Conservation (phyloP, 1,284 basidiomycete genomes). For the Ustilago bromivora region DNA sequence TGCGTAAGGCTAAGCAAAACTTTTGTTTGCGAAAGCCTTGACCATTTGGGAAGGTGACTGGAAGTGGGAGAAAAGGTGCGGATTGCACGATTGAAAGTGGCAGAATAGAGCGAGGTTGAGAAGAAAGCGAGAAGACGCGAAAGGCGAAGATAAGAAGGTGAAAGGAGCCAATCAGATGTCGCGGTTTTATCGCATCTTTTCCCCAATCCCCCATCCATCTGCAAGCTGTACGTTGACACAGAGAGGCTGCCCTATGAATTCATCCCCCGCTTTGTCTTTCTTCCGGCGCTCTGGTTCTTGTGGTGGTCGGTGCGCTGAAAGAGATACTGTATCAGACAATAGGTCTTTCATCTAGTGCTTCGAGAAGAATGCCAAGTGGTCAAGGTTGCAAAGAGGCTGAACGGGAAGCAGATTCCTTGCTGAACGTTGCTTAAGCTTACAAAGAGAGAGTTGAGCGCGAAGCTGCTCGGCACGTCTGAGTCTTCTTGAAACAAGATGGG, state of each 20-base stretch:
- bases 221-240: constrained; percentile 1
- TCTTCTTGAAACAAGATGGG: neutral
- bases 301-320: neutral
- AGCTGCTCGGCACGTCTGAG: constrained; percentile 3
- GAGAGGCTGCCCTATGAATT: constrained; percentile 4
- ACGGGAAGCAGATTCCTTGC: neutral
- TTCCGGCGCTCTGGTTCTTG: neutral
- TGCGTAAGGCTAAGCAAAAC: constrained; percentile 36
- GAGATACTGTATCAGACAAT: neutral
- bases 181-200: constrained; percentile 18
- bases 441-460: neutral
- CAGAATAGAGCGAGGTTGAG: neutral
- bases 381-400: neutral
- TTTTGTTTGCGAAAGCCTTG: neutral
- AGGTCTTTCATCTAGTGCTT: neutral
- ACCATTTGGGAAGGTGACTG: constrained; percentile 21
- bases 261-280: constrained; percentile 3
- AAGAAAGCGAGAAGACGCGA: neutral
- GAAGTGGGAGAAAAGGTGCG: constrained; percentile 7
- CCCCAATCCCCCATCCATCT: neutral
- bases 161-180: constrained; percentile 26
- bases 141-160: constrained; percentile 30
- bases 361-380: neutral
- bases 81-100: neutral
- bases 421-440: neutral